Base-by-base conservation (phyloP, 495 filamentous ascomycete genomes). In the Venustampulla echinocandica region DNA sequence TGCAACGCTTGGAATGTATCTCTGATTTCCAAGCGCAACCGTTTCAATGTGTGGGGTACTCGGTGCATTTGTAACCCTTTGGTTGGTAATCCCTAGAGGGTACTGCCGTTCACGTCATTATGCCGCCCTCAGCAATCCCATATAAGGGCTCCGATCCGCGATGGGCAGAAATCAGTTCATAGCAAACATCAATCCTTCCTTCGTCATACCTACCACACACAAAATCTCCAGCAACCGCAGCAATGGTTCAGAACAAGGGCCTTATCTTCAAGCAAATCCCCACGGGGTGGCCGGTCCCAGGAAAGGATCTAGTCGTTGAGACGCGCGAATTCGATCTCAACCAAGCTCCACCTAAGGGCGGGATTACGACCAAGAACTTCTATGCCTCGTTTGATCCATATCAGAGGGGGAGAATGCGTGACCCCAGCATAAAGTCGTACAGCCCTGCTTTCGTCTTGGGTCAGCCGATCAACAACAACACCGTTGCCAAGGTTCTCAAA, bases 311-410 rank as follows among this genome's bases (percentile, higher is more conserved):
- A 28, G 62, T 60, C n/a, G 53, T 93, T 43, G 84, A 93, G 62
- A 57, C 73, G 39, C 71, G 69, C 25, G 61, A 69, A 10, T 81
- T 90, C 64, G 85, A 90, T 62, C 60, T 77, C 49, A 65, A 76
- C n/a, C 67, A 76, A 22, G 51, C 71, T 0, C 74, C 81, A 20
- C 85, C 86, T 6, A 53, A 71, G 25, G 80, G 84, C 50, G 87
- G 90, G 24, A 58, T 94, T 21, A 77, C 80, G 27, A 60, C 82
- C 45, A 78, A 84, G 62, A 82, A 83, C 49, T 74, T 84, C 60
- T 87, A 82, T 61, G 71, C 80, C 62, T 93, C 87, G 47, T 85
- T 82, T 64, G 90, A 96, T 67, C 90, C 90, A 6, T 95, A 95
- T 71, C 80, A 84, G 66, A 83, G 90, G 22, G 85, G 86, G 42